Evolutionary conservation across 2,329 filamentous ascomycete species (phyloP), one percentile per base, ranked within the genome.

Genomic region (Xylaria sp.): DNA sequence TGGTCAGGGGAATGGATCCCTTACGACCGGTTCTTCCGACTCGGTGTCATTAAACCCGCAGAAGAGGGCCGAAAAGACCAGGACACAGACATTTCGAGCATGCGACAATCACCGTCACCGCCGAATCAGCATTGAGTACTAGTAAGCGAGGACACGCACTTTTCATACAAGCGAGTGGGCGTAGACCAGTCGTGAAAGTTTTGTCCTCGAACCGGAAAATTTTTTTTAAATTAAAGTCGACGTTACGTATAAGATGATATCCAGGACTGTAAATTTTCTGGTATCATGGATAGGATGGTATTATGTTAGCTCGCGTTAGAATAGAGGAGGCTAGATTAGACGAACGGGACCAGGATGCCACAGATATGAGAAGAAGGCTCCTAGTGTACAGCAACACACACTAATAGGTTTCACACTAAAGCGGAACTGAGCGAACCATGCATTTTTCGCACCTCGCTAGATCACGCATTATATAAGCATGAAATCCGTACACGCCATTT

Each of bases 1-100:
- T 59, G 63, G 63, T 59, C 58, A 68, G 66, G 63, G 66, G 58
- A 65, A 66, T 66, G 63, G 44, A 63, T 65, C 62, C 57, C 53
- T 59, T 51, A 58, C 25, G 53, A 53, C 62, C 62, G 49, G 42
- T 60, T 56, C 58, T 57, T 22, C 59, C 25, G 49, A 66, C 58
- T 68, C 54, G 63, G 55, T 45, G 33, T 61, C 36, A 47, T 59
- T 64, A 44, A 44, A 49, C 22, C 50, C 50, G 22, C n/a, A 17
- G 22, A 7, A 38, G 7, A 51, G 47, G 20, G 38, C 20, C 25
- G n/a, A 33, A 56, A 45, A 22, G 44, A 29, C 22, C 29, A 45
- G 49, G 44, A 57, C 20, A 33, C 49, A n/a, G 49, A 31, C 25
- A 6, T 20, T 51, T 51, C 13, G 42, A 27, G 45, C 45, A 31